Conservation (phyloP, 2,329 filamentous ascomycete genomes). For the Davidsoniella eucalypti region DNA sequence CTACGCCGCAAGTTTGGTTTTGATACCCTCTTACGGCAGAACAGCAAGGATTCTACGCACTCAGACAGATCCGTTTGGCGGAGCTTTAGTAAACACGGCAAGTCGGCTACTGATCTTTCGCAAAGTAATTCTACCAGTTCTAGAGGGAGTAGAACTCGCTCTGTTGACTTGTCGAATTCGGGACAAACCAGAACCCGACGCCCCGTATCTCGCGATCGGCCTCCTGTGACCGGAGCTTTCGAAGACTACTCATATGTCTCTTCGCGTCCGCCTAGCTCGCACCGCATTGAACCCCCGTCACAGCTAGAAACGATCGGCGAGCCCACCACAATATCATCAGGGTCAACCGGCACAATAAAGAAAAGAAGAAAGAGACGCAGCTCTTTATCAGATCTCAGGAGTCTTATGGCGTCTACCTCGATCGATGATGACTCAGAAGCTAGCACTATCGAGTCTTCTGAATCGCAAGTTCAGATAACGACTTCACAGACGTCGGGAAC, state of each 20-base stretch:
- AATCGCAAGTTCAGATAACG: conserved; percentile 6
- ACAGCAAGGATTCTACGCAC: conserved; percentile 39
- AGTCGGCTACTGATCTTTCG: conserved; percentile 11
- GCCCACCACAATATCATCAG: conserved; percentile 23
- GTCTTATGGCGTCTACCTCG: conserved; percentile 45
- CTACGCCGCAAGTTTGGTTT: conserved; percentile 73
- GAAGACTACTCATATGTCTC: conserved; percentile 28
- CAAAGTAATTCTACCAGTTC: conserved; percentile 13
- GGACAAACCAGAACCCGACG: conserved; percentile 24
- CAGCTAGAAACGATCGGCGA: conserved; percentile 44
- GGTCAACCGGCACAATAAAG: conserved; percentile 22
- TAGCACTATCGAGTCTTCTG: conserved; percentile 8
- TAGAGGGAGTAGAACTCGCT: conserved; percentile 45
- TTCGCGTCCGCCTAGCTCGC: conserved; percentile 37
- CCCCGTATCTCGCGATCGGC: conserved; percentile 41
- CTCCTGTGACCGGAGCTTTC: conserved; percentile 44
- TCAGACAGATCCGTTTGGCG: conserved; percentile 52
- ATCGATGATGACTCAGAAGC: conserved; percentile 22
- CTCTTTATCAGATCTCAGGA: conserved; percentile 73
- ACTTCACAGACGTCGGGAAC: conserved; percentile 10
- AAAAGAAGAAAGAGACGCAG: conserved; percentile 68
- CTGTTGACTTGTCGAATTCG: conserved; percentile 44
- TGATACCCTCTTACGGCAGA: conserved; percentile 57
- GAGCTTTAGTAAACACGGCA: conserved; percentile 55
- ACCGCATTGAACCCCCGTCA: conserved; percentile 31